phyloP scores from a whole-genome alignment of 2,329 filamentous ascomycete genomes.

The Aspergillus floridensis region DNA sequence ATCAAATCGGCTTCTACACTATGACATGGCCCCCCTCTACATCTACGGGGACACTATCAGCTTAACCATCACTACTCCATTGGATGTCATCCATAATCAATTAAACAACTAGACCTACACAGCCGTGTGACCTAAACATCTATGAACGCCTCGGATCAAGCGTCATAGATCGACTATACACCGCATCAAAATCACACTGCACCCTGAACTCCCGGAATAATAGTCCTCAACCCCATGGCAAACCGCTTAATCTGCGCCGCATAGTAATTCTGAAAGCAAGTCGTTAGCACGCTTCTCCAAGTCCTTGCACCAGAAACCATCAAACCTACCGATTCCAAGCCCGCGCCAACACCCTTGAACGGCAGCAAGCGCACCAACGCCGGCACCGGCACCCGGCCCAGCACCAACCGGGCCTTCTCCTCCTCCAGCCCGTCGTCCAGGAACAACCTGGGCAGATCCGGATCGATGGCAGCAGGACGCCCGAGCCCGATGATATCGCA shows the following conservation, averaged over 20 bases:
- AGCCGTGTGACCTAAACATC: background rate
- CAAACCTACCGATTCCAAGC: constrained; percentile 31
- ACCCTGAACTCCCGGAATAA: constrained; percentile 7
- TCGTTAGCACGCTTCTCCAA: background rate
- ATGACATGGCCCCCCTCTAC: no score
- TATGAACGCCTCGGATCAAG: background rate
- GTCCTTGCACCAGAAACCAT: background rate
- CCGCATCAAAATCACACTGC: background rate
- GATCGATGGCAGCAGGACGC: constrained; percentile 46
- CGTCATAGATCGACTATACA: background rate
- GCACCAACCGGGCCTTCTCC: constrained; percentile 22
- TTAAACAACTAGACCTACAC: no score
- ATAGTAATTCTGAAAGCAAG: constrained; percentile 22
- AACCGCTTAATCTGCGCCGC: constrained; percentile 29
- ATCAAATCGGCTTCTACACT: no score
- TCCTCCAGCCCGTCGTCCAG: constrained; percentile 30
- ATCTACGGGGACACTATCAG: no score
- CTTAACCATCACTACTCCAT: no score
- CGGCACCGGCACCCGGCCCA: constrained; percentile 27
- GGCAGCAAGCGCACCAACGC: constrained; percentile 25
- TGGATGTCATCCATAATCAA: no score
- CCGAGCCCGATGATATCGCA: constrained; percentile 53
- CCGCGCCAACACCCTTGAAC: constrained; percentile 27
- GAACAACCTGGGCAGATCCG: constrained; percentile 39
- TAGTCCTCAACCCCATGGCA: constrained; percentile 22